Base-by-base conservation (phyloP, 108 stramenopile species). In the Mayamaea pseudoterrestris region DNA sequence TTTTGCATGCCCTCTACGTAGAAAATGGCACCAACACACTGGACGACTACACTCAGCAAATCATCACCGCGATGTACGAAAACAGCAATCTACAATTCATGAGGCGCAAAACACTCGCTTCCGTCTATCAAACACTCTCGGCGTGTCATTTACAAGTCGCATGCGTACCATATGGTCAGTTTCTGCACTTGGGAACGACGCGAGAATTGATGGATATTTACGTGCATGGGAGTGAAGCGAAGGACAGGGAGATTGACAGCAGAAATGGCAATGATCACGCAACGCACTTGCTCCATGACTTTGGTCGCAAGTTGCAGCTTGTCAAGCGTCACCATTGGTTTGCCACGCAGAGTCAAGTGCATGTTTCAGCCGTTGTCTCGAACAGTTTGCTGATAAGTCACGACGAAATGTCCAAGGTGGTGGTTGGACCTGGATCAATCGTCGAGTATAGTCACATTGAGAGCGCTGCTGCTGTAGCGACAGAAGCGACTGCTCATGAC, bases 161-260 rank as follows among this genome's bases (percentile, higher is more conserved):
- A n/a, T 43, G 58, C 1, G 55, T 77, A 22, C 69, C 65, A 2
- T 39, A 55, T 12, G 85, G 85, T 13, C 37, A 41, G 7, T 88
- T 88, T 41, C 29, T 75, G 25, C 85, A 88, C 61, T 47, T 88
- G 26, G 85, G 85, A 11, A 88, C 85, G 12, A 82, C 73, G 3
- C 28, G 53, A 24, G 85, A 88, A 62, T 60, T 88, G 12, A 21
- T 78, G 14, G 69, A 82, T 35, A 83, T 80, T 39, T 52, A 39
- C 6, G 27, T n/a, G n/a, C n/a, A n/a, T n/a, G n/a, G n/a, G n/a
- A n/a, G n/a, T n/a, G n/a, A n/a, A n/a, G n/a, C n/a, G n/a, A n/a
- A n/a, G n/a, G n/a, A n/a, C n/a, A n/a, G n/a, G n/a, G n/a, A n/a
- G n/a, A n/a, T n/a, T n/a, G n/a, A n/a, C n/a, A n/a, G n/a, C n/a